phyloP scores from a whole-genome alignment of 164 flowering plant species.

The Kingdonia uniflora region DNA sequence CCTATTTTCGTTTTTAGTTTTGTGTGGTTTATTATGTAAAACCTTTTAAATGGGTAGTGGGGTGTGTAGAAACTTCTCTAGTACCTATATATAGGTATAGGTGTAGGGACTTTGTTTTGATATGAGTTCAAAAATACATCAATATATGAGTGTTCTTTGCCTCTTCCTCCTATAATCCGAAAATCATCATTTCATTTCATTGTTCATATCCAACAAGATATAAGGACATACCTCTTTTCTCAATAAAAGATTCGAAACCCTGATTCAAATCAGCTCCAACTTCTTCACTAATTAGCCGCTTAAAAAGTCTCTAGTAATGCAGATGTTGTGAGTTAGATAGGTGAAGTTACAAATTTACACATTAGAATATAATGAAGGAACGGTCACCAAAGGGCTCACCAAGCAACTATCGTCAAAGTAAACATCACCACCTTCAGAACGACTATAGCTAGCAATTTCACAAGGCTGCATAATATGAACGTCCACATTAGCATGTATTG shows the following conservation, averaged over 20 bases:
- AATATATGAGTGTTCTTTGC: no score
- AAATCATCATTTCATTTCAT: no score
- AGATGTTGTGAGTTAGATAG: constrained; percentile 4
- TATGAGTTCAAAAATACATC: no score
- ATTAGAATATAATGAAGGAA: background rate
- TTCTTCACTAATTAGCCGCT: constrained; percentile 70
- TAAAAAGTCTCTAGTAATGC: constrained; percentile 69
- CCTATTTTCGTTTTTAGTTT: no score
- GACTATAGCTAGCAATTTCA: constrained; percentile 91
- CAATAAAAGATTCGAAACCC: constrained; percentile 74
- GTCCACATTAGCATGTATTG: background rate
- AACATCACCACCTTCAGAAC: constrained; percentile 80
- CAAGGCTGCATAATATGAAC: constrained; percentile 46
- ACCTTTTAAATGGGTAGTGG: no score
- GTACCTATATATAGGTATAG: no score
- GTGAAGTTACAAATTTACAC: background rate
- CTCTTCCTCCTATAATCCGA: no score
- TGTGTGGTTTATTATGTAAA: no score
- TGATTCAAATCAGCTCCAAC: constrained; percentile 85
- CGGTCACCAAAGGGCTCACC: constrained; percentile 34
- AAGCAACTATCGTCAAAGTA: constrained; percentile 84
- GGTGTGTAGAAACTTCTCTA: no score
- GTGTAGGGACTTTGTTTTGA: no score
- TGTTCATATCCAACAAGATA: no score
- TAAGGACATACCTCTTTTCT: constrained; percentile 61